Base-by-base conservation (phyloP, 2,329 filamentous ascomycete species). In the Exserohilum turcica region DNA sequence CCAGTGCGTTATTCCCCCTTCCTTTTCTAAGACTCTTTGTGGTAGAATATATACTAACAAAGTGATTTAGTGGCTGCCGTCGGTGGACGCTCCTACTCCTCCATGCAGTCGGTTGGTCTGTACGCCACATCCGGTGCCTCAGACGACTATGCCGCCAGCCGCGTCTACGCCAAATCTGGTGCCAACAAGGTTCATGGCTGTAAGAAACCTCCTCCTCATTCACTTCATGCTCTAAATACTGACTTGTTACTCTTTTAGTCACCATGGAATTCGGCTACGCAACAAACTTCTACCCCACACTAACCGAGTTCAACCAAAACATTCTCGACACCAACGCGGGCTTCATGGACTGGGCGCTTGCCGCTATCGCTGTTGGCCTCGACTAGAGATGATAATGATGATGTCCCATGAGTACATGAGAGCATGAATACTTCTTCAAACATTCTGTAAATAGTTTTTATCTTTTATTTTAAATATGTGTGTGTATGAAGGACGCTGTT, bases 251-350 rank as follows among this genome's bases (percentile, higher is more conserved):
- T 12, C 28, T 42, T 29, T 18, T 13, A 52, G 49, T 44, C 35
- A 54, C 51, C 21, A 54, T 54, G 53, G 54, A 56, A 16, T 56
- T 64, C 1, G 74, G 73, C 7, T 73, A 74, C 43, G 64, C 67
- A 19, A 74, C 71, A 1, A 76, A 76, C 60, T 76, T 77, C 48
- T 77, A 77, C 57, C 74, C 74, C 1, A 76, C 74, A 5, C 42
- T 65, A 24, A 62, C 63, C n/a, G 73, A 77, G 59, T 77, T 74
- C 59, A 75, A 75, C 56, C 63, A 67, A 52, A 76, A 76, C 44
- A 75, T 76, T 24, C 51, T 75, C 15, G 74, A 76, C 47, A 77
- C 73, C 1, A 74, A 73, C 53, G 74, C 74, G 5, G 74, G 73
- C 0, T 77, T 77, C 49, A 76, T 74, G 72, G 74, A 77, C 21